phyloP scores from a whole-genome alignment of 176 grass and related monocot genomes.

The Phoenix dactylifera region DNA sequence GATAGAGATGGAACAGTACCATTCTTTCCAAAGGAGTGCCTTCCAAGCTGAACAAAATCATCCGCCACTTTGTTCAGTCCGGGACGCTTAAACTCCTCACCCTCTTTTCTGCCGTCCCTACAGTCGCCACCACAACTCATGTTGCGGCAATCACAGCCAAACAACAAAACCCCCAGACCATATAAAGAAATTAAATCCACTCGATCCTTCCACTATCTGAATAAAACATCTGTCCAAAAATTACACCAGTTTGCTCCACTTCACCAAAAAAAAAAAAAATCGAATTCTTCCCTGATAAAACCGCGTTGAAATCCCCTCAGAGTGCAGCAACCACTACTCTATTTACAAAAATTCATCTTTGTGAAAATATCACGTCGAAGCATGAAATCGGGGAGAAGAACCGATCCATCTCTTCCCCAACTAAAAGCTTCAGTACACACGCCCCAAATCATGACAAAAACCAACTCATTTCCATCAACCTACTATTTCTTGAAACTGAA shows the following conservation, averaged over 20 bases:
- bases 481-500: conserved; percentile 1
- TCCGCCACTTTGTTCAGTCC: conserved; percentile 17
- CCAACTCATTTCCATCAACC: conserved; percentile 4
- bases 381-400: too few species aligned
- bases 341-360: too few species aligned
- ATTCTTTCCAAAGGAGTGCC: conserved; percentile 22
- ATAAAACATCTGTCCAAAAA: too few species aligned
- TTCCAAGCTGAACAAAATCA: conserved; percentile 29
- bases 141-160: neutral
- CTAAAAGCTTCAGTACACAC: neutral
- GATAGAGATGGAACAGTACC: conserved; percentile 6
- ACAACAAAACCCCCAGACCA: neutral
- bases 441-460: conserved; percentile 5
- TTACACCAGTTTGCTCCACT: too few species aligned
- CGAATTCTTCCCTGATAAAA: too few species aligned
- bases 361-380: too few species aligned
- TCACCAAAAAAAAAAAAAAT: too few species aligned
- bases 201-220: too few species aligned
- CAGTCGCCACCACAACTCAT: conserved; percentile 16
- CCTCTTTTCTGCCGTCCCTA: conserved; percentile 10
- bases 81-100: conserved; percentile 12
- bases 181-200: too few species aligned
- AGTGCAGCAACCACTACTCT: too few species aligned
- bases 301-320: too few species aligned
- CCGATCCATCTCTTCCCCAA: too few species aligned